Conservation (phyloP, 495 filamentous ascomycete genomes). For the Tuber magnatum region DNA sequence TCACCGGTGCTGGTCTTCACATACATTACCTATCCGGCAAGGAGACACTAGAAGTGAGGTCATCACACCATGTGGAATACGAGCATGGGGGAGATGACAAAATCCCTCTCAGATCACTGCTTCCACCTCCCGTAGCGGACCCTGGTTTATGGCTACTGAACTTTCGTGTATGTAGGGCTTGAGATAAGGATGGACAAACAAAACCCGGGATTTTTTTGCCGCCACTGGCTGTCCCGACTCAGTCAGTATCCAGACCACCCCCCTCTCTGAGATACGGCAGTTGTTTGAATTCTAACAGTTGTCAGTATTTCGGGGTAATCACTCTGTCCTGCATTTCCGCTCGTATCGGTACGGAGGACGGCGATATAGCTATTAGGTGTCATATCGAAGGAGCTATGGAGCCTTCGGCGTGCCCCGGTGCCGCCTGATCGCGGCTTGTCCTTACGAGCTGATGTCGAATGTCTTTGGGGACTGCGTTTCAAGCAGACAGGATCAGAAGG, state of each 20-base stretch:
- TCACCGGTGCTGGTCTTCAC: background rate
- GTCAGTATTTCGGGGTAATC: background rate
- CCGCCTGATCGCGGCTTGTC: background rate
- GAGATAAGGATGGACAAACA: background rate
- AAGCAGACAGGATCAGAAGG: background rate
- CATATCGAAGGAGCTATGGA: background rate
- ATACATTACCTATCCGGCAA: background rate
- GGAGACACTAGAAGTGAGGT: background rate
- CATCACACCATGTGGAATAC: background rate
- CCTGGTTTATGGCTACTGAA: background rate
- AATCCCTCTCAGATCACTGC: background rate
- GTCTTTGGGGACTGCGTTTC: background rate
- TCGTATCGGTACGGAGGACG: background rate
- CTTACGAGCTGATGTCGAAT: background rate
- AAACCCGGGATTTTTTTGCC: background rate
- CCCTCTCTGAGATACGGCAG: background rate
- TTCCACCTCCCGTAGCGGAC: background rate
- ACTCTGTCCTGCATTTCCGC: background rate
- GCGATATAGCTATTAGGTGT: background rate
- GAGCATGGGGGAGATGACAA: background rate
- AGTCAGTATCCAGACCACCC: background rate
- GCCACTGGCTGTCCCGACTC: background rate
- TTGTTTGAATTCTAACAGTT: background rate
- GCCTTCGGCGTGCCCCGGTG: background rate
- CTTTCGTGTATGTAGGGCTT: background rate